These are phyloP conservation scores for Pseudogymnoascus sp. DNA, from an alignment of 2,329 filamentous ascomycete species.

Conservation along the genomic window DNA sequence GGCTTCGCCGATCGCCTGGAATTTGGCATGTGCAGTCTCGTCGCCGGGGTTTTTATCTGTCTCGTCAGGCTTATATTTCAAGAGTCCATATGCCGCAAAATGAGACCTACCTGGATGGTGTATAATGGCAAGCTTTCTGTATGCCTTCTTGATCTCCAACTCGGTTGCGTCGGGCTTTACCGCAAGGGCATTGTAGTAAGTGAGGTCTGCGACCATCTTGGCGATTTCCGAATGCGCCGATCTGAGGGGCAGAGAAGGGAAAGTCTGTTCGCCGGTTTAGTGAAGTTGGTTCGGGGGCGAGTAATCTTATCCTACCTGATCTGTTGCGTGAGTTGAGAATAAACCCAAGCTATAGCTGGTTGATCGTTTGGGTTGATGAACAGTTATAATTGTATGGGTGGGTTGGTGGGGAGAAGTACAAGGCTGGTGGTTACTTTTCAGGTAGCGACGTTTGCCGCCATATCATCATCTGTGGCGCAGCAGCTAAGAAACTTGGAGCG, in stretches of 20 bases:
- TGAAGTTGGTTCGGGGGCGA: not conserved
- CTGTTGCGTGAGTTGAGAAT: not conserved
- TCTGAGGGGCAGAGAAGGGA: not conserved
- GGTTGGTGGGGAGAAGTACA: slow-evolving; percentile 5
- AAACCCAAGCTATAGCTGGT: not conserved
- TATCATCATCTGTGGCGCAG: slow-evolving; percentile 6
- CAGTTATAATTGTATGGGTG: not conserved
- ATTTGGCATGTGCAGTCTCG: slow-evolving; percentile 85
- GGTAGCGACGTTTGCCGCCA: not conserved
- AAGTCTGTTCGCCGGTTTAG: not conserved
- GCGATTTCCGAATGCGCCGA: slow-evolving; percentile 6
- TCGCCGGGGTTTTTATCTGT: slow-evolving; percentile 96
- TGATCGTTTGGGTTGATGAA: not conserved
- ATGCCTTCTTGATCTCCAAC: slow-evolving; percentile 94
- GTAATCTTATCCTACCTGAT: not conserved
- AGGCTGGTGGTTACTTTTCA: slow-evolving; percentile 2
- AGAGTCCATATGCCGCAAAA: slow-evolving; percentile 6
- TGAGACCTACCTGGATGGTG: slow-evolving; percentile 49
- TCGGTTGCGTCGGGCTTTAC: slow-evolving; percentile 79
- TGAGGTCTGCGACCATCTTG: slow-evolving; percentile 75
- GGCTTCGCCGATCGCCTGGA: slow-evolving; percentile 74
- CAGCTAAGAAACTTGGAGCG: not conserved
- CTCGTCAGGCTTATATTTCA: slow-evolving; percentile 14
- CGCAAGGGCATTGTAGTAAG: slow-evolving; percentile 80
- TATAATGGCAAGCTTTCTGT: slow-evolving; percentile 87